phyloP scores from a whole-genome alignment of 805 yeast genomes.

The Candida lessepsii region DNA sequence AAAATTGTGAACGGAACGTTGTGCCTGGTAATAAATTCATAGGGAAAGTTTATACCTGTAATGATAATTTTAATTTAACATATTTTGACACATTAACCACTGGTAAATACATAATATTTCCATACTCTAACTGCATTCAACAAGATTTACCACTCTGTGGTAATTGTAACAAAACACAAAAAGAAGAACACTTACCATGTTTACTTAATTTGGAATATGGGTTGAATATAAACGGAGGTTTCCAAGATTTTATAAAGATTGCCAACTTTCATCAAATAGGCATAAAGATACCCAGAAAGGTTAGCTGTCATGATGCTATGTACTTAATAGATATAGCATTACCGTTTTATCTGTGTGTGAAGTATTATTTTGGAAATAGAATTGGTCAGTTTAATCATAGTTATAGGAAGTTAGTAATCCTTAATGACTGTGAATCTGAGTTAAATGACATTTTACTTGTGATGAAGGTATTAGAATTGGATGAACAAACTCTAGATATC shows the following conservation, averaged over 20 bases:
- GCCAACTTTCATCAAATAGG: slow-evolving; percentile 23
- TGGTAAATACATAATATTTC: slow-evolving; percentile 30
- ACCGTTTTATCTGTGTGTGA: slow-evolving; percentile 33
- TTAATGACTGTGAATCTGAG: slow-evolving; percentile 29
- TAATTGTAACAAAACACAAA: too few species aligned
- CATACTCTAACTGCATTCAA: slow-evolving; percentile 32
- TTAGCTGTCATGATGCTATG: slow-evolving; percentile 38
- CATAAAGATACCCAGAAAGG: slow-evolving; percentile 27
- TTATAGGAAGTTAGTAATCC: slow-evolving; percentile 24
- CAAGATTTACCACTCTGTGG: slow-evolving; percentile 22
- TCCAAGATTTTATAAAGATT: slow-evolving; percentile 36
- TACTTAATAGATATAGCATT: slow-evolving; percentile 33
- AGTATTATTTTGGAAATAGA: slow-evolving; percentile 8
- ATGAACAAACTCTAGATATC: slow-evolving; percentile 15
- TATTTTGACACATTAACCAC: background rate
- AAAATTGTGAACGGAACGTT: slow-evolving; percentile 12
- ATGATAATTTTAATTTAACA: slow-evolving; percentile 11
- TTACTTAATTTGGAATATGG: slow-evolving; percentile 28
- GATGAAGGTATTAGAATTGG: slow-evolving; percentile 24
- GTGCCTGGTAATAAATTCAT: slow-evolving; percentile 37
- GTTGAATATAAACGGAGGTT: slow-evolving; percentile 36
- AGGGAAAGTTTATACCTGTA: slow-evolving; percentile 24
- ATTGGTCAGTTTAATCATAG: slow-evolving; percentile 4
- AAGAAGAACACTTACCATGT: slow-evolving; percentile 20
- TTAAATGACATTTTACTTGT: slow-evolving; percentile 40